Percentiles rank a stretch among this genome's conserved stretches.
Evolutionary conservation across 148 eudicot species (phyloP).

Genomic region (Silene uniflora): DNA sequence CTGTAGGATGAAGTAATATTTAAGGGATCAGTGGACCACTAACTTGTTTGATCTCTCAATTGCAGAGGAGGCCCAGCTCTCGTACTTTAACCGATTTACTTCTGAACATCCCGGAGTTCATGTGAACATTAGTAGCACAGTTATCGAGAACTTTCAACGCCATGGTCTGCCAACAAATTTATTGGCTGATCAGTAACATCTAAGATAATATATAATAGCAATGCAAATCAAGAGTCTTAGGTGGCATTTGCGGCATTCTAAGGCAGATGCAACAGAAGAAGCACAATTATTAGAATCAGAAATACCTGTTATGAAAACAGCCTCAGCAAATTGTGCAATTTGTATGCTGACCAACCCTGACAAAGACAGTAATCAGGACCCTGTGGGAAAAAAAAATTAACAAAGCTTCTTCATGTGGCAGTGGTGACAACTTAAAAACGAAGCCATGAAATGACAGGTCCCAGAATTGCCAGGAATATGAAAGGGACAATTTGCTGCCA

Average conservation of each 20-base stretch:
- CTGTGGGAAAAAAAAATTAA: too few species aligned
- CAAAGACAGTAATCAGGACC: constrained; percentile 34
- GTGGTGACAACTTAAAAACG: neutral
- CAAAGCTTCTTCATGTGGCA: too few species aligned
- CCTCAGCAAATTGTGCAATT: constrained; percentile 69
- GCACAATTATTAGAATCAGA: too few species aligned
- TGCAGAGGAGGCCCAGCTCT: constrained; percentile 79
- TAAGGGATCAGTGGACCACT: constrained; percentile 3
- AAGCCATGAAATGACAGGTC: neutral
- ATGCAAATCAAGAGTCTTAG: neutral
- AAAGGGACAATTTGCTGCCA: neutral
- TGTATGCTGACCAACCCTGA: constrained; percentile 92
- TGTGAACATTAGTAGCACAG: too few species aligned
- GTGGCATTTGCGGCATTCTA: neutral
- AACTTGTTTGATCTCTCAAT: constrained; percentile 22
- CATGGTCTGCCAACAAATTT: constrained; percentile 49
- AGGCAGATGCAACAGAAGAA: neutral
- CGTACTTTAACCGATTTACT: constrained; percentile 76
- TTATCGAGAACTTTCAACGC: constrained; percentile 63
- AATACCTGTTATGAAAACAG: constrained; percentile 79
- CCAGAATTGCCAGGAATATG: neutral
- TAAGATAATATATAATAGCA: too few species aligned
- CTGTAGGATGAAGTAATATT: too few species aligned
- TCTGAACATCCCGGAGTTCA: too few species aligned
- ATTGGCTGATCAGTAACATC: too few species aligned